Base-by-base conservation (phyloP, 768 basidiomycete genomes). In the Leucocoprinus birnbaumii region DNA sequence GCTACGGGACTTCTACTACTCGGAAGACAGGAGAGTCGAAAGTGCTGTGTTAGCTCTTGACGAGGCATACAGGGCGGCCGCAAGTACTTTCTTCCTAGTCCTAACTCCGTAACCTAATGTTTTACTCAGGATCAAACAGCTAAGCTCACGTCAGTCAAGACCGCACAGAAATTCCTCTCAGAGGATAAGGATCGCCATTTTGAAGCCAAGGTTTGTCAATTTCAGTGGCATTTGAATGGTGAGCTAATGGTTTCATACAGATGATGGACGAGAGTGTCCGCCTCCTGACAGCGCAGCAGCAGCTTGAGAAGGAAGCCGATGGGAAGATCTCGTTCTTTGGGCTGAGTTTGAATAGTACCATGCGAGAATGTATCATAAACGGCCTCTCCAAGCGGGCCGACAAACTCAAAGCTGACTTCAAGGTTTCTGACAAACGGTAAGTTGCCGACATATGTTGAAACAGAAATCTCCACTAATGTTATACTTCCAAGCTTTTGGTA, bases 1-100 rank as follows among this genome's bases (percentile, higher is more conserved):
- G 84, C 73, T 98, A 6, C 79, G 94, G 14, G 94, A 99, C 66
- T 98, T 95, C 71, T 98, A 94, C 69, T 99, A 96, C 65, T 96
- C 96, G 34, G 97, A 99, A 63, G 97, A 98, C 70, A 78, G 97
- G 51, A 80, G 95, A 44, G 87, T 92, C 13, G 97, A 98, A 66
- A 96, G 89, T 68, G 97, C 94, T 0, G 80, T 89, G n/a, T 72
- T 98, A 2, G 88, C 84, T 35, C 71, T 99, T 19, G 91, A 91
- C 42, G 97, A 98, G 68, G 88, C 92, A 6, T 74, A 78, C 2
- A 71, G 71, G 19, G 85, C 87, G 68, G 68, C 70, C 62, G 94
- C 93, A 60, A 58, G 66, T 64, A 9, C 35, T 11, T 2, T 25
- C 19, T 24, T 27, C 53, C 44, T 40, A 24, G 41, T 19, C 21